phyloP scores from a whole-genome alignment of 345 rosid species.

The Ceriops decandra region DNA sequence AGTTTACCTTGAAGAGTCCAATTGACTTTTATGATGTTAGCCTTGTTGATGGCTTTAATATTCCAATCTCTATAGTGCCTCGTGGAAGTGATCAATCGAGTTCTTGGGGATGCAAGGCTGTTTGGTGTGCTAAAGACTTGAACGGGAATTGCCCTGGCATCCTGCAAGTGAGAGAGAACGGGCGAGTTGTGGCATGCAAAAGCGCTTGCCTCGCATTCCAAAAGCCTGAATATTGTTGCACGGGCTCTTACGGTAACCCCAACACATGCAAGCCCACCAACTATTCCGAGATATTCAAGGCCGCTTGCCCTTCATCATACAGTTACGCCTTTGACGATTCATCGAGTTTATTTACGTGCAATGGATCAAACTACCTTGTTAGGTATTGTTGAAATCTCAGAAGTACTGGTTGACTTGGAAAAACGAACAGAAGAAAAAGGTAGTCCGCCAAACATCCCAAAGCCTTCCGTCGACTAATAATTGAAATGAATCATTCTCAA shows the following conservation, averaged over 20 bases:
- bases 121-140: conserved; percentile 29
- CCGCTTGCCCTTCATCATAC: conserved; percentile 42
- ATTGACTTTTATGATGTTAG: conserved; percentile 45
- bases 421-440: background rate
- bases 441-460: background rate
- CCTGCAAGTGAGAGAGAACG: conserved; percentile 24
- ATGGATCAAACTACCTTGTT: conserved; percentile 34
- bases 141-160: conserved; percentile 38
- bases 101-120: conserved; percentile 24
- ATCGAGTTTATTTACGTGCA: conserved; percentile 38
- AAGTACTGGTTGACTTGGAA: background rate
- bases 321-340: conserved; percentile 53
- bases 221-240: conserved; percentile 43
- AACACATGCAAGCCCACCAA: conserved; percentile 43
- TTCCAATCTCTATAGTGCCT: conserved; percentile 35
- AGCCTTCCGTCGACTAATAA: no score
- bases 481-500: no score
- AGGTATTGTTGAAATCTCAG: conserved; percentile 28
- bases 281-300: conserved; percentile 43
- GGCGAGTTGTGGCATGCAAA: conserved; percentile 40
- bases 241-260: conserved; percentile 37
- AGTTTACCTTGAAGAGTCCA: conserved; percentile 37
- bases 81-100: conserved; percentile 4
- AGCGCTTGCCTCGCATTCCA: conserved; percentile 46
- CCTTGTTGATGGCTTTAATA: conserved; percentile 43